These are phyloP conservation scores for Ascoidea tarda DNA, from an alignment of 805 yeast species.

Conservation along the genomic window DNA sequence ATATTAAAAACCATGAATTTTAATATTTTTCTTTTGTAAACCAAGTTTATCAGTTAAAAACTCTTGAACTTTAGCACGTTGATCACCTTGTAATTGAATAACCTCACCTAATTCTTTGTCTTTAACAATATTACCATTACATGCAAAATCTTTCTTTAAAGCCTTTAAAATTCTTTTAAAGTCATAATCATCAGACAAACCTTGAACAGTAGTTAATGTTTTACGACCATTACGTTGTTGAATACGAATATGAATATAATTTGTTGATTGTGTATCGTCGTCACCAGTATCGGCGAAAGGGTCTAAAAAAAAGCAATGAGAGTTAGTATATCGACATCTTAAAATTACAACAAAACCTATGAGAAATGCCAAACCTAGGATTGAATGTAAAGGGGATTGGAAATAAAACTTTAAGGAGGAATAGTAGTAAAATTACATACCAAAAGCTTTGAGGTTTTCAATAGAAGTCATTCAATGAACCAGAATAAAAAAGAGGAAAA, in stretches of 20 bases:
- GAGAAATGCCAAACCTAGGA: background rate
- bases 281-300: conserved; percentile 99
- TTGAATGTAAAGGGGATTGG: background rate
- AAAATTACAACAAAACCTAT: background rate
- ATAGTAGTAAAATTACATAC: conserved; percentile 12
- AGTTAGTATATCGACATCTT: background rate
- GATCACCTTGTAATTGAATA: conserved; percentile 97
- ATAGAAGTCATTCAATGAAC: background rate
- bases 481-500: too few species aligned
- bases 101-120: conserved; percentile 95
- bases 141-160: conserved; percentile 94
- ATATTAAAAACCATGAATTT: conserved; percentile 88
- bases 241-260: conserved; percentile 95
- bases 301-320: conserved; percentile 27
- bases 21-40: conserved; percentile 90
- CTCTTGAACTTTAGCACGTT: conserved; percentile 91
- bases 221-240: conserved; percentile 99
- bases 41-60: conserved; percentile 78
- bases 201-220: conserved; percentile 96
- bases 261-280: conserved; percentile 92
- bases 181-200: conserved; percentile 91
- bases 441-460: conserved; percentile 27
- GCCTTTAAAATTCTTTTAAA: conserved; percentile 86
- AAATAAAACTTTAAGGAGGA: background rate
- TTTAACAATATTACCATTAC: conserved; percentile 96